Percentiles rank a stretch among this genome's conserved stretches.
These are phyloP conservation scores for Triangularia setosa DNA, from an alignment of 2,329 filamentous ascomycete species.

Conservation along the genomic window DNA sequence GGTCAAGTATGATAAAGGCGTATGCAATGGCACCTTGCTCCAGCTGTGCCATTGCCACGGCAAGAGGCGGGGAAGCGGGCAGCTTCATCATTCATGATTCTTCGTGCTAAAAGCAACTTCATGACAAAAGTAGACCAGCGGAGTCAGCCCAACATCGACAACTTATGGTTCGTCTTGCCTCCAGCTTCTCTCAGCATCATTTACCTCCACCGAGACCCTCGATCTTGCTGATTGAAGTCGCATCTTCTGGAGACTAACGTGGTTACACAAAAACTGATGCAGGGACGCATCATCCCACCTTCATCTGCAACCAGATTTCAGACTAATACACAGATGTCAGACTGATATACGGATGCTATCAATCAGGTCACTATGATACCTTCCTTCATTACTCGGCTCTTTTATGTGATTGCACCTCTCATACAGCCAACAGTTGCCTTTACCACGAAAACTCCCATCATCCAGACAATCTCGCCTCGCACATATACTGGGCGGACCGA, in stretches of 20 bases:
- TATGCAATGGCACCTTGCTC: not conserved
- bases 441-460: not conserved
- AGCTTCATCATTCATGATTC: not conserved
- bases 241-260: not conserved
- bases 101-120: not conserved
- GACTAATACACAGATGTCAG: not conserved
- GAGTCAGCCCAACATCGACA: too few species aligned
- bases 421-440: not conserved
- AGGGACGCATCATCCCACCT: not conserved
- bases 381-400: not conserved
- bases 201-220: not conserved
- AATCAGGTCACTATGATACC: not conserved
- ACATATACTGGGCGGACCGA: not conserved
- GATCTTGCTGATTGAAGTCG: not conserved
- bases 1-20: not conserved
- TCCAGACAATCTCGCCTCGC: not conserved
- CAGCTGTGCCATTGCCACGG: not conserved
- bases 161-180: not conserved
- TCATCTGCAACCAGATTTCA: not conserved
- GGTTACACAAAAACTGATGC: not conserved
- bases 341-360: not conserved
- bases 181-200: not conserved
- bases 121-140: too few species aligned
- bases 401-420: not conserved
- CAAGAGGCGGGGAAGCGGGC: not conserved